Conservation (phyloP, 2,329 filamentous ascomycete species). For the Fusarium bulbicola region DNA sequence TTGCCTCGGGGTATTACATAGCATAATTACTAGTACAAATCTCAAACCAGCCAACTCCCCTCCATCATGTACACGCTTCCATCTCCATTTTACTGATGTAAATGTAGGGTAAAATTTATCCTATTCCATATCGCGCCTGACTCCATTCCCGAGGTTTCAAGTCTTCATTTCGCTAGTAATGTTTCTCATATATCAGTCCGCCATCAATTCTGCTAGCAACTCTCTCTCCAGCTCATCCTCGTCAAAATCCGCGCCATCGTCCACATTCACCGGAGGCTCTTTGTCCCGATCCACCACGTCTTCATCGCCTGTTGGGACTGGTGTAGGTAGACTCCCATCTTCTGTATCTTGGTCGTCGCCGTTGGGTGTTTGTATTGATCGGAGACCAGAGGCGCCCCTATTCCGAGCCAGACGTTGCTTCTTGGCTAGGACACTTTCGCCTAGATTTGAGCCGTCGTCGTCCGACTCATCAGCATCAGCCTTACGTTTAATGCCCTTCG, state of each 20-base stretch:
- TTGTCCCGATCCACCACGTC: constrained; percentile 45
- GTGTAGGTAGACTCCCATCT: constrained; percentile 52
- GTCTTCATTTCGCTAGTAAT: constrained; percentile 55
- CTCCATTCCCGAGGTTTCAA: constrained; percentile 6
- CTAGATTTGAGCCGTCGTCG: constrained; percentile 44
- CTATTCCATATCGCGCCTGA: background rate
- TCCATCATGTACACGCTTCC: constrained; percentile 18
- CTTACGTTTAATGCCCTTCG: constrained; percentile 48
- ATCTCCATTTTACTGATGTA: constrained; percentile 7
- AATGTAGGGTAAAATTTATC: background rate
- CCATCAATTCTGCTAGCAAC: constrained; percentile 68
- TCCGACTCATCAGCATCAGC: constrained; percentile 47
- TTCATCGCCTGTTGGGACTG: constrained; percentile 49
- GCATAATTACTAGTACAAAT: background rate
- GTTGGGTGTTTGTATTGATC: constrained; percentile 55
- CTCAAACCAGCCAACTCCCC: constrained; percentile 4
- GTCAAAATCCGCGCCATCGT: constrained; percentile 54
- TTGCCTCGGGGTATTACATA: constrained; percentile 26
- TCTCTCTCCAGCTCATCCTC: constrained; percentile 71
- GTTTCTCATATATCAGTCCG: constrained; percentile 55
- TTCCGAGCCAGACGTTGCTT: constrained; percentile 59
- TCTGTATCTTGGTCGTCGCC: constrained; percentile 47
- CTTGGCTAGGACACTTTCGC: constrained; percentile 58
- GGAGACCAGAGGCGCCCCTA: constrained; percentile 57
- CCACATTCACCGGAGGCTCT: constrained; percentile 36